Evolutionary conservation across 2,329 filamentous ascomycete species (phyloP).

Genomic region (Ophiocordyceps camponoti-floridani): DNA sequence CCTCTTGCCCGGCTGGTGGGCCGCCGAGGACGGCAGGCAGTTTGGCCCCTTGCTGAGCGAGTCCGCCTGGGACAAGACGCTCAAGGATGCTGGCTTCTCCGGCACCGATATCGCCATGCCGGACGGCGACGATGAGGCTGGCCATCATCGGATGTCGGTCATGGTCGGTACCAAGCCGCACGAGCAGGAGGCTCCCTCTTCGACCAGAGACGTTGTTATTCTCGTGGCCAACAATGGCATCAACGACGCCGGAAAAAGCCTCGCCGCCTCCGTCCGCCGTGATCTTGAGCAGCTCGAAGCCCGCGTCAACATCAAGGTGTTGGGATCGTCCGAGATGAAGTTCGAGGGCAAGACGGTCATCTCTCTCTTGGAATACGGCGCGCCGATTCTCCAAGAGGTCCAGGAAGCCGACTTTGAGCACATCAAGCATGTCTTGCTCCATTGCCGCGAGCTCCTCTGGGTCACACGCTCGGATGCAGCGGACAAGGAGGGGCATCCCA

Average conservation of each 20-base stretch:
- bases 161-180: conserved; percentile 1
- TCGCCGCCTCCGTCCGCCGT: neutral
- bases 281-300: neutral
- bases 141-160: neutral
- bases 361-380: neutral
- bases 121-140: neutral
- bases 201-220: neutral
- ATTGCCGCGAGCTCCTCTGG: conserved; percentile 1
- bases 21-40: conserved; percentile 1
- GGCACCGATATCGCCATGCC: neutral
- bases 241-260: neutral
- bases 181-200: neutral
- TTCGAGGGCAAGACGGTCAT: neutral
- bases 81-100: neutral
- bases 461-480: neutral
- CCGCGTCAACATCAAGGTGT: neutral
- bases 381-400: neutral
- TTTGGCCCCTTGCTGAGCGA: neutral
- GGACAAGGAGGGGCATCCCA: neutral
- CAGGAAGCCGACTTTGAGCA: neutral
- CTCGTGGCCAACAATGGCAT: neutral
- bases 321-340: neutral
- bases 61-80: neutral
- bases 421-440: neutral
- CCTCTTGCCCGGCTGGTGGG: conserved; percentile 1